Percentiles rank a stretch among this genome's conserved stretches.
These are phyloP conservation scores for Bryopsis sp. DNA, from an alignment of 139 green algal genomes.

Conservation along the genomic window DNA sequence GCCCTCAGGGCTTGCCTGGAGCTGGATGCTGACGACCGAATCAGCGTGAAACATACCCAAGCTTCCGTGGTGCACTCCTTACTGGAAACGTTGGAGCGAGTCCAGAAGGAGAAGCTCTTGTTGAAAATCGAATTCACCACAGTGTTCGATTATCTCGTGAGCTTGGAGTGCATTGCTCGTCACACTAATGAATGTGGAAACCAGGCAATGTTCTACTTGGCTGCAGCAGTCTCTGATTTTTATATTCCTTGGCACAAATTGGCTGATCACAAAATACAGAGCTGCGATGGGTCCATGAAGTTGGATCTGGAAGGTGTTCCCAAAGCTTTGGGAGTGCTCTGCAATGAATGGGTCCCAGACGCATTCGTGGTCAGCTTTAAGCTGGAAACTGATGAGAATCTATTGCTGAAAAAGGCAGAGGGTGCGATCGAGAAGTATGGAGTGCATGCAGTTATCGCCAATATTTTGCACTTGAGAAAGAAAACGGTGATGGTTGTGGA, in stretches of 20 bases:
- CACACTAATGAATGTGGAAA: slow-evolving; percentile 34
- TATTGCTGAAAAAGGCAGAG: slow-evolving; percentile 56
- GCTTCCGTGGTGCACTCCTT: background rate
- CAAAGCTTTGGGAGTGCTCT: slow-evolving; percentile 85
- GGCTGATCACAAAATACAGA: slow-evolving; percentile 98
- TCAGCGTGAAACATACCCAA: background rate
- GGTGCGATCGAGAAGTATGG: slow-evolving; percentile 35
- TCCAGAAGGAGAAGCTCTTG: slow-evolving; percentile 34
- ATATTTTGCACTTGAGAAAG: slow-evolving; percentile 82
- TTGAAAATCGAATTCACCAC: slow-evolving; percentile 76
- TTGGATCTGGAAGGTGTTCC: slow-evolving; percentile 54
- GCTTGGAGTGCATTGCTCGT: slow-evolving; percentile 44
- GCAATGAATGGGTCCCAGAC: slow-evolving; percentile 64
- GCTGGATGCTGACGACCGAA: background rate
- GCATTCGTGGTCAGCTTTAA: slow-evolving; percentile 95
- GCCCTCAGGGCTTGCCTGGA: slow-evolving; percentile 32
- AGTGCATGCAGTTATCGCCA: slow-evolving; percentile 89
- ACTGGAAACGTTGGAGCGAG: slow-evolving; percentile 18
- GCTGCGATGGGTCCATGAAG: slow-evolving; percentile 34
- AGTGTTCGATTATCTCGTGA: slow-evolving; percentile 92
- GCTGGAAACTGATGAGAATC: slow-evolving; percentile 84
- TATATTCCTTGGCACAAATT: slow-evolving; percentile 86
- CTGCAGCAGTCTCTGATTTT: slow-evolving; percentile 96
- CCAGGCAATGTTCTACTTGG: slow-evolving; percentile 81
- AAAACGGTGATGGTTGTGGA: slow-evolving; percentile 49